Percentiles rank a stretch among this genome's conserved stretches.
Conservation (phyloP, 2,329 filamentous ascomycete species). For the Cryphonectria naterciae region DNA sequence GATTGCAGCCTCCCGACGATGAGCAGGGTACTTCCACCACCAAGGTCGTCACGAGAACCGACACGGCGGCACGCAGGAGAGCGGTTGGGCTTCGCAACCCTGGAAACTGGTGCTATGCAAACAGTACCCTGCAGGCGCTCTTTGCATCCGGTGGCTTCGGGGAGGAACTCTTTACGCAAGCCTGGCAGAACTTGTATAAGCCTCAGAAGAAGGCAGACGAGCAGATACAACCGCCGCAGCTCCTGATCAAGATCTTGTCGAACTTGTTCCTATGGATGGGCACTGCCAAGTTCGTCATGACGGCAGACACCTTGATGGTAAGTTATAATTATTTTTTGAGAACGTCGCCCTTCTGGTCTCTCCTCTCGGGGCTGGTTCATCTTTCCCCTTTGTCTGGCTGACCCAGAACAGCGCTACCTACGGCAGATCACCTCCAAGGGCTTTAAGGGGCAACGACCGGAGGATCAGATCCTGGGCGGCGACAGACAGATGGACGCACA, state of each 20-base stretch:
- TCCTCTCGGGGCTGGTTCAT: background rate
- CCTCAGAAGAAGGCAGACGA: conserved; percentile 67
- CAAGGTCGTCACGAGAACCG: conserved; percentile 46
- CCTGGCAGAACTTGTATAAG: conserved; percentile 68
- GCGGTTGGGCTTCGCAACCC: conserved; percentile 78
- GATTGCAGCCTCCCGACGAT: conserved; percentile 56
- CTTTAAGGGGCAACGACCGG: conserved; percentile 34
- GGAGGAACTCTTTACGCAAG: conserved; percentile 61
- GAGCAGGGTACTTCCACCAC: conserved; percentile 48
- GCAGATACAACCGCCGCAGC: conserved; percentile 56
- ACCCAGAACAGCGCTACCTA: conserved; percentile 59
- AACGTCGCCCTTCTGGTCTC: too few species aligned
- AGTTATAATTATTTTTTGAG: background rate
- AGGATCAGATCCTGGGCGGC: conserved; percentile 64
- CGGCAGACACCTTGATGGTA: conserved; percentile 62
- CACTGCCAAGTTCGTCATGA: conserved; percentile 56
- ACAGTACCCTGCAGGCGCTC: conserved; percentile 83
- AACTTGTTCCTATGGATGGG: conserved; percentile 63
- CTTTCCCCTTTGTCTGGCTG: background rate
- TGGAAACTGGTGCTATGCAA: conserved; percentile 87
- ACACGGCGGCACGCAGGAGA: conserved; percentile 52
- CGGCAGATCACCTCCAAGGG: conserved; percentile 60
- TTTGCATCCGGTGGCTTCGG: conserved; percentile 73
- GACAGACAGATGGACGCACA: conserved; percentile 85
- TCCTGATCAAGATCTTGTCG: conserved; percentile 63